phyloP scores from a whole-genome alignment of 2,329 filamentous ascomycete genomes.

The Erysiphe pulchra region DNA sequence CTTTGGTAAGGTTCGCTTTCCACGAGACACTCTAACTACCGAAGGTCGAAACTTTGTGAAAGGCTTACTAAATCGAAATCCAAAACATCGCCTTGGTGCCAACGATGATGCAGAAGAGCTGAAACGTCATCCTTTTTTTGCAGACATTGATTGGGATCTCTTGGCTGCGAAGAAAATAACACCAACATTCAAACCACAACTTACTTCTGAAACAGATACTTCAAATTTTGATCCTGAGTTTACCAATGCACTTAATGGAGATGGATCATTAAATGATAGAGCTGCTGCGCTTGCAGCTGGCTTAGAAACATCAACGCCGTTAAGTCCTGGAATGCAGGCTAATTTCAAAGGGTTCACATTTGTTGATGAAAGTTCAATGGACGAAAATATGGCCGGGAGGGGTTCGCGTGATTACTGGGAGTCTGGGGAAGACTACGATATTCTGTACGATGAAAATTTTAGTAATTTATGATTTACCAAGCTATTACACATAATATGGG shows the following conservation, averaged over 20 bases:
- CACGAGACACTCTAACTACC: slow-evolving; percentile 74
- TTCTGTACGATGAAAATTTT: slow-evolving; percentile 30
- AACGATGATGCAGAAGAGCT: slow-evolving; percentile 80
- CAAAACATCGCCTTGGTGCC: slow-evolving; percentile 79
- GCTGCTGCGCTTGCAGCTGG: slow-evolving; percentile 68
- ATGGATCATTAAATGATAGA: slow-evolving; percentile 70
- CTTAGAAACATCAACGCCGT: slow-evolving; percentile 67
- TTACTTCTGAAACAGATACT: slow-evolving; percentile 86
- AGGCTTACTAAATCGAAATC: slow-evolving; percentile 86
- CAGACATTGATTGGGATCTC: slow-evolving; percentile 76
- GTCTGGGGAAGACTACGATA: slow-evolving; percentile 25
- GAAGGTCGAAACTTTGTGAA: slow-evolving; percentile 97
- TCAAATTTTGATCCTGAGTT: slow-evolving; percentile 98
- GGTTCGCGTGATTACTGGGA: slow-evolving; percentile 1
- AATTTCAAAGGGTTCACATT: slow-evolving; percentile 98
- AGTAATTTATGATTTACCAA: neutral
- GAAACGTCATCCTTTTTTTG: slow-evolving; percentile 85
- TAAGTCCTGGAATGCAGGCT: slow-evolving; percentile 87
- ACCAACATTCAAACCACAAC: slow-evolving; percentile 90
- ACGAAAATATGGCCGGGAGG: slow-evolving; percentile 48
- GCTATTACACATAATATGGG: neutral
- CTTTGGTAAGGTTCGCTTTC: slow-evolving; percentile 93
- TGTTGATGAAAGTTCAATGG: slow-evolving; percentile 89
- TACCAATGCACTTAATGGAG: slow-evolving; percentile 74
- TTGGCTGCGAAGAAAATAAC: slow-evolving; percentile 77